These are phyloP conservation scores for Dillenia turbinata DNA, from an alignment of 164 flowering plant species.

Conservation along the genomic window DNA sequence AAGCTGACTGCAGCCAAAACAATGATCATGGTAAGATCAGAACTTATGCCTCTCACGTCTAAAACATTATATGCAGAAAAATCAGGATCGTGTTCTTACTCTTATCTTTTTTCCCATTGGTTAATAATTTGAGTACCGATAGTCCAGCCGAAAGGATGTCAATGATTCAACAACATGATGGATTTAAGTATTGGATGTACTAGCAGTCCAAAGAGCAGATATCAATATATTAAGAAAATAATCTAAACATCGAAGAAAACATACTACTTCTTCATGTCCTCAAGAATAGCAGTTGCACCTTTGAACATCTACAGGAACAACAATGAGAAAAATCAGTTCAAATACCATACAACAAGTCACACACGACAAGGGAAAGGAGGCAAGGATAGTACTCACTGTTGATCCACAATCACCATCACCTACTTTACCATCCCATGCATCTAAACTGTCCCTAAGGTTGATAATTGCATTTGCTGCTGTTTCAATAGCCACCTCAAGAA, in stretches of 20 bases:
- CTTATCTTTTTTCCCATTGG: too few relatives aligned
- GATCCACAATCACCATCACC: slow-evolving; percentile 99
- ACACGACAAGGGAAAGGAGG: slow-evolving; percentile 2
- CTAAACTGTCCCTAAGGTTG: slow-evolving; percentile 54
- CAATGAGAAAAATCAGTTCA: slow-evolving; percentile 7
- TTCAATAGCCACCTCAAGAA: slow-evolving; percentile 82
- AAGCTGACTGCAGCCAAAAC: too few relatives aligned
- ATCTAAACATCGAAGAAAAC: slow-evolving; percentile 14
- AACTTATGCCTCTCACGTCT: too few relatives aligned
- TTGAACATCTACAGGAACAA: slow-evolving; percentile 60
- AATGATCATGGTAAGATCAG: too few relatives aligned
- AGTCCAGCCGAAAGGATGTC: too few relatives aligned
- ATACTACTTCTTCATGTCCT: slow-evolving; percentile 75
- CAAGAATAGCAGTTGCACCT: slow-evolving; percentile 78
- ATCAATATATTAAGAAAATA: background rate
- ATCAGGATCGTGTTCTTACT: too few relatives aligned
- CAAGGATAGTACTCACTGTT: slow-evolving; percentile 53
- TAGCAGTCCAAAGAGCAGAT: background rate
- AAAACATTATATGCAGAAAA: too few relatives aligned
- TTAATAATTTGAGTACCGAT: too few relatives aligned
- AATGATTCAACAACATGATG: too few relatives aligned
- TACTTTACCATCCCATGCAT: slow-evolving; percentile 89
- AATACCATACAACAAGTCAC: slow-evolving; percentile 2
- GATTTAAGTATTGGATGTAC: too few relatives aligned
- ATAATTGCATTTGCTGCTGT: slow-evolving; percentile 76